phyloP scores from a whole-genome alignment of 2,329 filamentous ascomycete species.

The Taxawa tesnikishii region DNA sequence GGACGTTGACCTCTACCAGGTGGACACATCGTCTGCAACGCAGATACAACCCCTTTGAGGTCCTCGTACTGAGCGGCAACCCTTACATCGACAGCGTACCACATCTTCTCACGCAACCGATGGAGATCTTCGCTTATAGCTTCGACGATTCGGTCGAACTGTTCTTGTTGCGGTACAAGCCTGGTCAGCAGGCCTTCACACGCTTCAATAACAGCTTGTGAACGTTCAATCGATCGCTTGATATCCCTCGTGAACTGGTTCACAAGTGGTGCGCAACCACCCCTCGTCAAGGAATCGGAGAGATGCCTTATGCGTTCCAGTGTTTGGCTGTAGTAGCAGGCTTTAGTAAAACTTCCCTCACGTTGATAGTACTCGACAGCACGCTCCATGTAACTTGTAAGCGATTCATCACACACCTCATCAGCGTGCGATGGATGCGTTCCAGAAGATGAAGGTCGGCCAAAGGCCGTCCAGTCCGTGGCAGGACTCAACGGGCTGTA shows the following conservation, averaged over 20 bases:
- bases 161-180: slow-evolving; percentile 68
- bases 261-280: slow-evolving; percentile 59
- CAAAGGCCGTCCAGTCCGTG: no score
- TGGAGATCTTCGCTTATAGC: slow-evolving; percentile 48
- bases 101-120: slow-evolving; percentile 92
- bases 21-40: slow-evolving; percentile 80
- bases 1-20: no score
- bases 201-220: slow-evolving; percentile 64
- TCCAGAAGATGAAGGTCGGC: no score
- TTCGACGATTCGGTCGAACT: slow-evolving; percentile 3
- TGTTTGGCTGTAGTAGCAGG: slow-evolving; percentile 53
- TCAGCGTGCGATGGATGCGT: no score
- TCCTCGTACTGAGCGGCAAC: slow-evolving; percentile 83
- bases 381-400: not conserved
- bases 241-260: slow-evolving; percentile 59
- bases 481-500: no score
- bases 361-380: not conserved
- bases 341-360: not conserved
- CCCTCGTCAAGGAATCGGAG: slow-evolving; percentile 47
- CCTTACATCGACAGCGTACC: slow-evolving; percentile 90
- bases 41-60: slow-evolving; percentile 72
- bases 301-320: slow-evolving; percentile 59
- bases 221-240: slow-evolving; percentile 18
- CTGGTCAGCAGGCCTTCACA: slow-evolving; percentile 73
- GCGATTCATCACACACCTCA: no score